phyloP scores from a whole-genome alignment of 768 basidiomycete species.

The Chalciporus piperatus region DNA sequence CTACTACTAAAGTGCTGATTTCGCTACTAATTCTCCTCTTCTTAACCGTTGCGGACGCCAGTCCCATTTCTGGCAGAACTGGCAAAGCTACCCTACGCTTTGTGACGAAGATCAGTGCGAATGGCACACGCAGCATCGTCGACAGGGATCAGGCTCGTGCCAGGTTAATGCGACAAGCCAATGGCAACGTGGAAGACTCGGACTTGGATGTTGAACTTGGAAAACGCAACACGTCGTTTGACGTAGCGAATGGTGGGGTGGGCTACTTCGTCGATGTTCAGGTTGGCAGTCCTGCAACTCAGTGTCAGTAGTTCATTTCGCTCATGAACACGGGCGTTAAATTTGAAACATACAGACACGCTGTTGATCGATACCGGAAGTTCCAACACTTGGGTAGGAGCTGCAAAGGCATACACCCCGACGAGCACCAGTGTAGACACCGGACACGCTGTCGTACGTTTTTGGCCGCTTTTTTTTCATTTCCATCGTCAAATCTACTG shows the following conservation, averaged over 20 bases:
- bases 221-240: conserved; percentile 6
- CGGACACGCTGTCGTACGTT: conserved; percentile 14
- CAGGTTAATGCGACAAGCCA: conserved; percentile 8
- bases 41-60: too few species aligned
- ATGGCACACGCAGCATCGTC: conserved; percentile 13
- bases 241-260: conserved; percentile 21
- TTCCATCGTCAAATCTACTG: neutral
- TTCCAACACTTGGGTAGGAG: conserved; percentile 28
- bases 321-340: too few species aligned
- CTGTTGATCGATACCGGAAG: conserved; percentile 29
- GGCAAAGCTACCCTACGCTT: conserved; percentile 16
- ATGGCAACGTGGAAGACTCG: too few species aligned
- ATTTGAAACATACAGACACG: conserved; percentile 11
- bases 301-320: conserved; percentile 15
- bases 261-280: conserved; percentile 27
- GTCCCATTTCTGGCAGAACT: too few species aligned
- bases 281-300: conserved; percentile 20
- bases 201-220: too few species aligned
- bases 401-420: conserved; percentile 9
- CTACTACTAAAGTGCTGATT: too few species aligned
- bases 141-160: conserved; percentile 23
- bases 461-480: neutral
- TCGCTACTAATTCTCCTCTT: too few species aligned
- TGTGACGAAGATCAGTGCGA: conserved; percentile 9
- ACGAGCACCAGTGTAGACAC: conserved; percentile 11